Evolutionary conservation across 164 flowering plant genomes (phyloP).

Genomic region (Umbilicus rupestris): DNA sequence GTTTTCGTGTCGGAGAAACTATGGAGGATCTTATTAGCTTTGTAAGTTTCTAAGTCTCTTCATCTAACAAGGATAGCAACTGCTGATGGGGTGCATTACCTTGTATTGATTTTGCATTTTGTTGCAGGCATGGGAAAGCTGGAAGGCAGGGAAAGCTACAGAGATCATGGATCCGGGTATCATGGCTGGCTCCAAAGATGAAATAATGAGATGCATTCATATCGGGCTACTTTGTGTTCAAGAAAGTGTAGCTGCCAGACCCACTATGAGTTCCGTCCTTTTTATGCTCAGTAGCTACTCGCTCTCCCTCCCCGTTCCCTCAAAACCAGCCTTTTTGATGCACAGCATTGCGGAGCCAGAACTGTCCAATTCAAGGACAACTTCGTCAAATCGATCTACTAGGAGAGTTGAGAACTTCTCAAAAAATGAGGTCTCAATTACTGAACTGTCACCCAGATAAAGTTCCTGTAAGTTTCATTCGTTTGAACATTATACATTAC

Average conservation of each 20-base stretch:
- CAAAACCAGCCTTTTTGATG: conserved; percentile 18
- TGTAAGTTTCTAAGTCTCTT: background rate
- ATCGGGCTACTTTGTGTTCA: conserved; percentile 32
- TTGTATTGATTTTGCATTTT: background rate
- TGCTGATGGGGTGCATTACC: background rate
- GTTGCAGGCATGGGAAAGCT: conserved; percentile 24
- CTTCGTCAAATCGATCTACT: background rate
- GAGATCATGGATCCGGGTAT: conserved; percentile 19
- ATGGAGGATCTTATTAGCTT: background rate
- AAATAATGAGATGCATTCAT: conserved; percentile 25
- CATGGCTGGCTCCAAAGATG: conserved; percentile 6
- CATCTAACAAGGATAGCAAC: background rate
- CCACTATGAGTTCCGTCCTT: conserved; percentile 23
- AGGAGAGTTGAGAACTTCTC: background rate
- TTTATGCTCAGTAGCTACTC: conserved; percentile 20
- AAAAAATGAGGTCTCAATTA: background rate
- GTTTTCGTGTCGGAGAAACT: background rate
- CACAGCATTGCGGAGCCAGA: background rate
- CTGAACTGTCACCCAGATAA: conserved; percentile 4
- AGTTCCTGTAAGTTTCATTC: no score
- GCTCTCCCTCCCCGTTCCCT: conserved; percentile 15
- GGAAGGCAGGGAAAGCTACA: conserved; percentile 17
- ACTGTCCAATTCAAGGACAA: background rate
- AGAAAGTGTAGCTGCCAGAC: conserved; percentile 20
- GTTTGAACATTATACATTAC: background rate